Percentiles rank a stretch among this genome's conserved stretches.
These are phyloP conservation scores for Alternaria brassicicola DNA, from an alignment of 2,329 filamentous ascomycete species.

Conservation along the genomic window DNA sequence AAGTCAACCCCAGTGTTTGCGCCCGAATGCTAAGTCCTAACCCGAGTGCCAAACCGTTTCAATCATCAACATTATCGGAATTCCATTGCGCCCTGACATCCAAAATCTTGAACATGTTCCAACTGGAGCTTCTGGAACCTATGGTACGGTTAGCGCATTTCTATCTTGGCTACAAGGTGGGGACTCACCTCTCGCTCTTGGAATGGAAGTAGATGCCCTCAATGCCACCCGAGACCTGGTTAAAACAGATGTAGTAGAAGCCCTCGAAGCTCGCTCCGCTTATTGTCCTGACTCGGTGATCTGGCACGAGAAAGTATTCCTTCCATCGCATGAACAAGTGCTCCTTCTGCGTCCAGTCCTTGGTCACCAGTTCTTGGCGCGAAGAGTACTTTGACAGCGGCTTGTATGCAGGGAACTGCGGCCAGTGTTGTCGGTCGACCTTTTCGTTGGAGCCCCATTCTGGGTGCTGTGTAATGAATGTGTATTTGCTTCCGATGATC, in stretches of 20 bases:
- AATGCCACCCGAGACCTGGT: slow-evolving; percentile 83
- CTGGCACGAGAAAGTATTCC: slow-evolving; percentile 94
- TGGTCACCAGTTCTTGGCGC: slow-evolving; percentile 64
- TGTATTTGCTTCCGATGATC: slow-evolving; percentile 93
- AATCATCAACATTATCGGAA: slow-evolving; percentile 68
- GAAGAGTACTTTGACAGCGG: slow-evolving; percentile 72
- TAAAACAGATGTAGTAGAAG: slow-evolving; percentile 99
- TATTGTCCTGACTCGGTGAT: slow-evolving; percentile 89
- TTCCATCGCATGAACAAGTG: slow-evolving; percentile 99
- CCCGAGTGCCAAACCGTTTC: slow-evolving; percentile 33
- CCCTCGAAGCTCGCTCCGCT: slow-evolving; percentile 96
- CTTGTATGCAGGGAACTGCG: slow-evolving; percentile 83
- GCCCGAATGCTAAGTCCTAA: slow-evolving; percentile 36
- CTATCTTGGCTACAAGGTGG: not conserved
- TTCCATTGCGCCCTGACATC: slow-evolving; percentile 85
- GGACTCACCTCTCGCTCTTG: slow-evolving; percentile 90
- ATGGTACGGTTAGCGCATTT: slow-evolving; percentile 26
- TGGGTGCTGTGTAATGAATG: slow-evolving; percentile 87
- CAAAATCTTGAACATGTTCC: slow-evolving; percentile 82
- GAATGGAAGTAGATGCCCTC: slow-evolving; percentile 97
- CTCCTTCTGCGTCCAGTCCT: slow-evolving; percentile 77
- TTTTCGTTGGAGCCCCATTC: slow-evolving; percentile 92
- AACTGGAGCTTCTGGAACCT: slow-evolving; percentile 94
- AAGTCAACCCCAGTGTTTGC: slow-evolving; percentile 28
- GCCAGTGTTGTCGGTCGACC: slow-evolving; percentile 92